phyloP scores from a whole-genome alignment of 1,284 basidiomycete species.

The Boletus subluridellus region DNA sequence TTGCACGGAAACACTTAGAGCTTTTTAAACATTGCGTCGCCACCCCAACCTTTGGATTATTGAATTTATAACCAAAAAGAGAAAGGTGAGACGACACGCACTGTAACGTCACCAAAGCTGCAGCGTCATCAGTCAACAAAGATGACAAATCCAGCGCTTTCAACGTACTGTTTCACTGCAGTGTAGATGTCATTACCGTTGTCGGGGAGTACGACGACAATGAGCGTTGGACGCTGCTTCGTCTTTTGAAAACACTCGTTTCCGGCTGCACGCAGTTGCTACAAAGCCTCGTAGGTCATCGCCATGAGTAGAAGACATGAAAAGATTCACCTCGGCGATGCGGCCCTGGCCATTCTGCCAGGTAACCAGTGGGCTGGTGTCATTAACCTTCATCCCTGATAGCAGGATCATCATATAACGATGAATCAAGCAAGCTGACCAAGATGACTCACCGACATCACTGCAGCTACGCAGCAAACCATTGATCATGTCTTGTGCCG shows the following conservation, averaged over 20 bases:
- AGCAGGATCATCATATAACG: not conserved
- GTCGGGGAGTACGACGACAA: constrained; percentile 71
- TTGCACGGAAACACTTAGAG: constrained; percentile 59
- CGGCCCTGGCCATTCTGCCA: constrained; percentile 55
- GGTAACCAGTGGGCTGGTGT: constrained; percentile 42
- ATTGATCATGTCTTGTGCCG: constrained; percentile 48
- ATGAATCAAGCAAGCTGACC: not conserved
- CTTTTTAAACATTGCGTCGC: constrained; percentile 72
- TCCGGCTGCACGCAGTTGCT: constrained; percentile 53
- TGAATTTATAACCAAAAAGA: not conserved
- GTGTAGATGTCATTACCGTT: constrained; percentile 70
- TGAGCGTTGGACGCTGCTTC: constrained; percentile 47
- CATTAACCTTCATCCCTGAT: constrained; percentile 50
- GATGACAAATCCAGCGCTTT: constrained; percentile 12
- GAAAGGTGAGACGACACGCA: constrained; percentile 30
- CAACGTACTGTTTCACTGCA: constrained; percentile 67
- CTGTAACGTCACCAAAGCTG: constrained; percentile 69
- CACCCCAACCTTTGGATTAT: constrained; percentile 52
- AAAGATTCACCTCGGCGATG: constrained; percentile 43
- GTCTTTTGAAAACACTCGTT: constrained; percentile 40
- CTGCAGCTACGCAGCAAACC: constrained; percentile 47
- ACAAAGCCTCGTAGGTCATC: constrained; percentile 4
- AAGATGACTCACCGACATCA: constrained; percentile 51
- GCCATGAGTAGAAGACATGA: not conserved
- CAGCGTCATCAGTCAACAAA: not conserved